Evolutionary conservation across 371 early-diverging fungal species (phyloP), one percentile per base, ranked within the genome.

Genomic region (Mucor plumbeus): DNA sequence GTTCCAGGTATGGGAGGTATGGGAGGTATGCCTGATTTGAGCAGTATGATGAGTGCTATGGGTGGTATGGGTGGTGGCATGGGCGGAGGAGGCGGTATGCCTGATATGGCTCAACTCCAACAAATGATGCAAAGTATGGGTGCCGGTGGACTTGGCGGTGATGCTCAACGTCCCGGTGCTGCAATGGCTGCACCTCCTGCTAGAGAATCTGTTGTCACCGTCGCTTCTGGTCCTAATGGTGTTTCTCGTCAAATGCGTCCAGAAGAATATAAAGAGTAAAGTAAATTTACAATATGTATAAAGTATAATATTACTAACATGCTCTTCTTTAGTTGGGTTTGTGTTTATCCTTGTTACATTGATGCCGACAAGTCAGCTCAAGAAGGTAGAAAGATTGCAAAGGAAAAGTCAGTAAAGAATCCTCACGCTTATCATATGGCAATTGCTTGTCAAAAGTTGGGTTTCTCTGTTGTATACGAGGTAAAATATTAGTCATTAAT

Each of bases 361-460:
- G 87, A 90, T 73, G 74, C 80, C 34, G 81, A 73, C 40, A 86
- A 83, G 67, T 72, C 84, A 10, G 63, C 75, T 43, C 69, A 75
- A 59, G 76, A 84, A 61, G 87, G 87, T 53, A 81, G 88, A 57
- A 81, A 82, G 67, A 82, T 89, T 39, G 57, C 76, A 4, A 78
- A 85, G 53, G 72, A 68, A 36, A 74, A 76, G 55, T 83, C 83
- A 21, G 77, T 85, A 19, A 75, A 80, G 31, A 81, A 85, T 6
- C 91, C 91, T 35, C 80, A 86, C 73, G 87, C 87, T 19, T 83
- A 90, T 53, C 88, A 87, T 67, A 89, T 91, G 76, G 87, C 86
- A 7, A 76, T 88, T 62, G 89, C 89, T 21, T 80, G 82, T 35
- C 85, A 85, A 65, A 74, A 76, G 14, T 69, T 91, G 39, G 81